A percentile compares a stretch with the other conserved stretches of the same genome.
Conservation (phyloP, 2,329 filamentous ascomycete species). For the Dactylellina leptospora region DNA sequence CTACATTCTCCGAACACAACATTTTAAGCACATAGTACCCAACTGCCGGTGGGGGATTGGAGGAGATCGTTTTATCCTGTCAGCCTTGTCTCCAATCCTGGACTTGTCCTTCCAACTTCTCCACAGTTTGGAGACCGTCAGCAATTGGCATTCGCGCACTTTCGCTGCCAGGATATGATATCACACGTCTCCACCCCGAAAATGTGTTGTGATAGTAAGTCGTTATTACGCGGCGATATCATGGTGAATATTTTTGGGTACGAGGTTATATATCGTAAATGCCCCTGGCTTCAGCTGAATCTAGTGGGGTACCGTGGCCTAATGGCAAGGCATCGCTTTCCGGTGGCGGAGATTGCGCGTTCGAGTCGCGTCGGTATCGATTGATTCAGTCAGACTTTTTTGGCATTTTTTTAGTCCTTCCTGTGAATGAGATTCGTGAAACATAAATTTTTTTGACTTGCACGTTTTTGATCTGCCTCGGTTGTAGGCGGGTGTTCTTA, state of each 20-base stretch:
- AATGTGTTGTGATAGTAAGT: conserved; percentile 5
- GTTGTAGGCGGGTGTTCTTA: too few species aligned
- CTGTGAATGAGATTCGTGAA: too few species aligned
- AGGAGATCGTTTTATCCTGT: too few species aligned
- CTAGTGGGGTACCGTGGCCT: conserved; percentile 48
- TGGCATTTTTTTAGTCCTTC: conserved; percentile 22
- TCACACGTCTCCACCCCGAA: not conserved
- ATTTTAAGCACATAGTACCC: too few species aligned
- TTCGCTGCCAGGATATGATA: not conserved
- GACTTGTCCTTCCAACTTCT: too few species aligned
- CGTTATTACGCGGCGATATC: too few species aligned
- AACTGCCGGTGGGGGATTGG: too few species aligned
- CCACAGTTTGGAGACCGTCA: not conserved
- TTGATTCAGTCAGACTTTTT: conserved; percentile 3
- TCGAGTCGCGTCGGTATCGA: conserved; percentile 54
- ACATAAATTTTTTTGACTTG: too few species aligned
- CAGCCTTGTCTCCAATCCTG: too few species aligned
- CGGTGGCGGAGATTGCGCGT: conserved; percentile 54
- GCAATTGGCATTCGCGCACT: too few species aligned
- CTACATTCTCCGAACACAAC: too few species aligned
- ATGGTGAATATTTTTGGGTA: conserved; percentile 3
- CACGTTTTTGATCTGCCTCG: too few species aligned
- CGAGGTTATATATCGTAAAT: conserved; percentile 6
- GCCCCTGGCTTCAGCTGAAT: conserved; percentile 18
- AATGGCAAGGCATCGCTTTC: conserved; percentile 54